Conservation (phyloP, 306 rosid genomes). For the Dryas alaskensis region DNA sequence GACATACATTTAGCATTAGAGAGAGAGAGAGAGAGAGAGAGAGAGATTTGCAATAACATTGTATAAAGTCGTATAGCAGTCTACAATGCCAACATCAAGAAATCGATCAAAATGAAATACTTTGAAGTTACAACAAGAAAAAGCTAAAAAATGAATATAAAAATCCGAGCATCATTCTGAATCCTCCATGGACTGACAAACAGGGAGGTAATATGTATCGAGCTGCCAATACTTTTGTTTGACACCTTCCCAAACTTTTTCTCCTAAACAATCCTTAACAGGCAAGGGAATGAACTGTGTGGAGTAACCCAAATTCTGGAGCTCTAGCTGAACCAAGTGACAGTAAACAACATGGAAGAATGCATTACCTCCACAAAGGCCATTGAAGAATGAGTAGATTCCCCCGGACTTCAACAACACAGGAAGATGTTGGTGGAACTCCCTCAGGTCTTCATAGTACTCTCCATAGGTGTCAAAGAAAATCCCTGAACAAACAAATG, state of each 20-base stretch:
- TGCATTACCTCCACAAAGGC: conserved; percentile 90
- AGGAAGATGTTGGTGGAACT: conserved; percentile 88
- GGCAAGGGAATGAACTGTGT: conserved; percentile 87
- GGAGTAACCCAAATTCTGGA: conserved; percentile 81
- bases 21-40: no score
- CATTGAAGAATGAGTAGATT: conserved; percentile 88
- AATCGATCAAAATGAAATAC: neutral
- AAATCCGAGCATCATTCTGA: conserved; percentile 38
- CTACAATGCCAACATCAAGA: conserved; percentile 19
- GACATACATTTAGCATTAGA: neutral
- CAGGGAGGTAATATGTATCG: conserved; percentile 89
- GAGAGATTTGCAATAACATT: neutral
- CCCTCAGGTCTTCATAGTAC: conserved; percentile 85
- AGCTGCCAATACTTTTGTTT: conserved; percentile 98
- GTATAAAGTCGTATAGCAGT: neutral
- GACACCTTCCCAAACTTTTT: conserved; percentile 87
- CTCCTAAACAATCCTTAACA: conserved; percentile 86
- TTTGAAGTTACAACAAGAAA: conserved; percentile 4
- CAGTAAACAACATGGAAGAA: conserved; percentile 95
- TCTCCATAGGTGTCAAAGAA: conserved; percentile 96
- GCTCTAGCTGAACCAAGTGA: conserved; percentile 79
- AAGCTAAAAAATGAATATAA: neutral
- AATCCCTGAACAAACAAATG: conserved; percentile 56
- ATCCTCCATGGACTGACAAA: conserved; percentile 64
- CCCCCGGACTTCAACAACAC: conserved; percentile 73